Conservation (phyloP, 148 eudicot genomes). For the Tetragonia tetragonoides region DNA sequence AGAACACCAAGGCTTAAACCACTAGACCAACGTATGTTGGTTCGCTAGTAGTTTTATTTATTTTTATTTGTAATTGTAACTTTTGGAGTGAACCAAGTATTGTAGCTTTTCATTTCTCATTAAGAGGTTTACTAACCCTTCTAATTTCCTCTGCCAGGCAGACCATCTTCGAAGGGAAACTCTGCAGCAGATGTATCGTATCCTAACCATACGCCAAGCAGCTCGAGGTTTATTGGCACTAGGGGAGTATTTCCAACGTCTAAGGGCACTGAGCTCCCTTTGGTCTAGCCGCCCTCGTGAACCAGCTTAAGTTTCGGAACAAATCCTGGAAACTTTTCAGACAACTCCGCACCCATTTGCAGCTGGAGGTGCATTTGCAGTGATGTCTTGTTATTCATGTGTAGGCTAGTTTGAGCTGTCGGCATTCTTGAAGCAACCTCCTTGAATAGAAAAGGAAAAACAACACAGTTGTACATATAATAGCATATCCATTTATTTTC, state of each 20-base stretch:
- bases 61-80: background rate
- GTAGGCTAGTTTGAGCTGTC: conserved; percentile 11
- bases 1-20: too few species aligned
- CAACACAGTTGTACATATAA: conserved; percentile 26
- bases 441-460: background rate
- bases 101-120: background rate
- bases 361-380: background rate
- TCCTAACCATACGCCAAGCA: conserved; percentile 64
- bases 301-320: conserved; percentile 30
- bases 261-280: conserved; percentile 58
- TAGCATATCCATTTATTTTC: conserved; percentile 24
- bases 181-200: conserved; percentile 66
- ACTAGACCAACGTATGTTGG: too few species aligned
- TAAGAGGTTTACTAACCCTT: background rate
- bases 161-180: conserved; percentile 82
- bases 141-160: conserved; percentile 49
- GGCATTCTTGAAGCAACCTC: conserved; percentile 26
- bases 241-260: conserved; percentile 84
- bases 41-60: too few species aligned
- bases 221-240: conserved; percentile 77
- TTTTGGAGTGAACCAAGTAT: background rate
- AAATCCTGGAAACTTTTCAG: background rate
- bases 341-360: conserved; percentile 8
- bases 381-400: conserved; percentile 8
- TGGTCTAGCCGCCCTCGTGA: conserved; percentile 59